Conservation (phyloP, 495 filamentous ascomycete species). For the Penicillium odoratum region DNA sequence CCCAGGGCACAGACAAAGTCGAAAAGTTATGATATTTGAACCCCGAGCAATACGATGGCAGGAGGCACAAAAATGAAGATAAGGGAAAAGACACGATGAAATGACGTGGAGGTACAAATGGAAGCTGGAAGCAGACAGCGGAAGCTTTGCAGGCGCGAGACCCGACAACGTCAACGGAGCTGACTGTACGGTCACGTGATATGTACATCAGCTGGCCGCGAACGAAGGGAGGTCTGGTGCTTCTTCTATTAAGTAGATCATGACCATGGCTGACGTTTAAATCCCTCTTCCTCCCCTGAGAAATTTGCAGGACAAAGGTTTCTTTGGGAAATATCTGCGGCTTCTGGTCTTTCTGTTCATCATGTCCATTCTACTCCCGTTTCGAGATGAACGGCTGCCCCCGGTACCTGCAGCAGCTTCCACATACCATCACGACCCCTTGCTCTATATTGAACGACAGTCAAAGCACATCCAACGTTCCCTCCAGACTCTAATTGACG, state of each 20-base stretch:
- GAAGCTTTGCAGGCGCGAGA: conserved; percentile 40
- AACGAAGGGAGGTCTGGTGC: background rate
- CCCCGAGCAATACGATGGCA: conserved; percentile 17
- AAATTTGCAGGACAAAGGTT: background rate
- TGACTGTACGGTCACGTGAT: conserved; percentile 31
- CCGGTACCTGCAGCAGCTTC: conserved; percentile 32
- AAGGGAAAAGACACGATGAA: conserved; percentile 24
- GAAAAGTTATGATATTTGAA: conserved; percentile 9
- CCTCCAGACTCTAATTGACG: conserved; percentile 79
- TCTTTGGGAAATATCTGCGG: background rate
- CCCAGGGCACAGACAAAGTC: conserved; percentile 14
- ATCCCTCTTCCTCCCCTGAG: background rate
- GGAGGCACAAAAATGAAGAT: conserved; percentile 20
- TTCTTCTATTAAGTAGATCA: background rate
- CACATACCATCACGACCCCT: conserved; percentile 37
- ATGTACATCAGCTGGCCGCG: conserved; percentile 3
- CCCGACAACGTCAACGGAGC: conserved; percentile 44
- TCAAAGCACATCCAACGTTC: conserved; percentile 64
- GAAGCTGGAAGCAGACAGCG: conserved; percentile 35
- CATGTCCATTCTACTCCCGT: conserved; percentile 39
- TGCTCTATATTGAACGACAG: conserved; percentile 47
- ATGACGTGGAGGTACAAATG: conserved; percentile 27
- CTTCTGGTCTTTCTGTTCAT: conserved; percentile 3
- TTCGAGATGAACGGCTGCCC: conserved; percentile 25
- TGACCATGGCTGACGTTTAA: conserved; percentile 1